Evolutionary conservation across 1,139 yeast genomes (phyloP).

Genomic region (Kodamaea sp.): DNA sequence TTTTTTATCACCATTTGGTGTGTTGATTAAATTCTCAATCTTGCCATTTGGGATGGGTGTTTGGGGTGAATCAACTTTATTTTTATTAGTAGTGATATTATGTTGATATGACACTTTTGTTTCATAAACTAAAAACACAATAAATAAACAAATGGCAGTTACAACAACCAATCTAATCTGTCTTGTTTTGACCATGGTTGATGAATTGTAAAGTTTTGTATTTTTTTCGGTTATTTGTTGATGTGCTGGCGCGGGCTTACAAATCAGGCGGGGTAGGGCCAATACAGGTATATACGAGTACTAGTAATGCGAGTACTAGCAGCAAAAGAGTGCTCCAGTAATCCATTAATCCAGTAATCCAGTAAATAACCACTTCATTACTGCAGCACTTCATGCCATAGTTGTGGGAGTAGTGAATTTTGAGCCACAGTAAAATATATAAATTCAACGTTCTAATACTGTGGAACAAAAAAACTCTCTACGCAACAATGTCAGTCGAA

Average conservation of each 20-base stretch:
- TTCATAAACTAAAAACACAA: conserved; percentile 17
- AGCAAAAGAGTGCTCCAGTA: no score
- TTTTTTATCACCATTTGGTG: conserved; percentile 32
- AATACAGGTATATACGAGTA: no score
- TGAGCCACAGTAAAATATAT: no score
- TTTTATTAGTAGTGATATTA: conserved; percentile 3
- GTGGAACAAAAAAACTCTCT: no score
- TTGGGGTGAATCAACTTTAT: conserved; percentile 1
- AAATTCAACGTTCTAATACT: no score
- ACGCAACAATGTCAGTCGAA: no score
- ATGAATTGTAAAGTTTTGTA: background rate
- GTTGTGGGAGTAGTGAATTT: no score
- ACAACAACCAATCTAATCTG: conserved; percentile 19
- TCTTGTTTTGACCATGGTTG: conserved; percentile 17
- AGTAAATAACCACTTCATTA: no score
- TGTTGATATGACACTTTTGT: conserved; percentile 4
- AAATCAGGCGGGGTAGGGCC: no score
- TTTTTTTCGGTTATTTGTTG: background rate
- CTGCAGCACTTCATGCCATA: no score
- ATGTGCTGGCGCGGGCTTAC: background rate
- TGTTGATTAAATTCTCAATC: conserved; percentile 24
- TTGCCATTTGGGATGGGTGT: conserved; percentile 5
- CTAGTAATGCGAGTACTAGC: no score
- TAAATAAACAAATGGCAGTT: conserved; percentile 14
- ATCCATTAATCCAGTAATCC: no score